phyloP scores from a whole-genome alignment of 805 yeast genomes.

The Saccharomycodes ludwigii region DNA sequence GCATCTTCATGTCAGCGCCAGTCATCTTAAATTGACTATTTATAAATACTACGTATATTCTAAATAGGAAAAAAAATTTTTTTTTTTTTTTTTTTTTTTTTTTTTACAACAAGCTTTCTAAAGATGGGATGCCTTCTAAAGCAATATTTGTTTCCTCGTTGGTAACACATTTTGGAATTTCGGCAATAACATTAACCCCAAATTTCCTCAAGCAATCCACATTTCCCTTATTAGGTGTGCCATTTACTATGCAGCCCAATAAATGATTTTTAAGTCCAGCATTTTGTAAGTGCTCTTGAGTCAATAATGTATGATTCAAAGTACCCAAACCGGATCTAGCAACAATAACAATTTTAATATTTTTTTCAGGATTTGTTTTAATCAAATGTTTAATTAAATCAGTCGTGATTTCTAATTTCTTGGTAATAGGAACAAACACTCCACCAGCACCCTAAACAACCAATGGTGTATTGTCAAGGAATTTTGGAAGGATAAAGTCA shows the following conservation, averaged over 20 bases:
- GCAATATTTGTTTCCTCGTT: conserved; percentile 6
- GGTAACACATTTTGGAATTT: conserved; percentile 23
- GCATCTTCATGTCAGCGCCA: no score
- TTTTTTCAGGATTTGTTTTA: conserved; percentile 5
- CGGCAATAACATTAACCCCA: conserved; percentile 17
- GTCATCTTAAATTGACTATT: no score
- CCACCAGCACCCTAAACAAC: conserved; percentile 24
- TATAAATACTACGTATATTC: no score
- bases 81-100: no score
- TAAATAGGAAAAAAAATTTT: no score
- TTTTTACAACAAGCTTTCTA: no score
- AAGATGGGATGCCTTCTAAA: conserved; percentile 7
- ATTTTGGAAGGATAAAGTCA: conserved; percentile 13
- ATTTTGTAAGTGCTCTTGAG: conserved; percentile 14
- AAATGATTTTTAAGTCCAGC: conserved; percentile 11
- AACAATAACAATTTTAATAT: conserved; percentile 16
- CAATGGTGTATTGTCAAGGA: conserved; percentile 8
- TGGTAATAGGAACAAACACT: conserved; percentile 19
- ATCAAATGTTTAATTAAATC: conserved; percentile 14
- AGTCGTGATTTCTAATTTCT: conserved; percentile 13
- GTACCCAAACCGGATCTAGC: conserved; percentile 22
- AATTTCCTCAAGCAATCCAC: conserved; percentile 10
- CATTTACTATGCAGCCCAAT: conserved; percentile 18
- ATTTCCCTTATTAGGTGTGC: conserved; percentile 14
- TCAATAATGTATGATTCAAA: conserved; percentile 20